Evolutionary conservation across 73 alveolate species (phyloP), one percentile per base, ranked within the genome.

Genomic region (Paramecium biaurelia): DNA sequence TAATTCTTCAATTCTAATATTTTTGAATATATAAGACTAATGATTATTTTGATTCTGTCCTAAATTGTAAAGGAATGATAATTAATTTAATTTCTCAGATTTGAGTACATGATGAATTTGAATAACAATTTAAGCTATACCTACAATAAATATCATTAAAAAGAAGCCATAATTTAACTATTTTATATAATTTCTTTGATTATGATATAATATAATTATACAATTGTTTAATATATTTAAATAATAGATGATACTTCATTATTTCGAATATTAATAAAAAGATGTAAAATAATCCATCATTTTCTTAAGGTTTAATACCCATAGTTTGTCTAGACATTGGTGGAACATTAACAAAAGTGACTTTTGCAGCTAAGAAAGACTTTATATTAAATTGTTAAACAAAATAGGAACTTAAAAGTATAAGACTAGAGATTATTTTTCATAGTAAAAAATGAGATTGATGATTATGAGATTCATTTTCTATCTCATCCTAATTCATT

Each of bases 271-370:
- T 53, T 53, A 0, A 53, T 53, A 63, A 26, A 23, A 11, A 10
- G 84, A 63, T 63, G 49, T 30, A 63, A 30, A 63, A 63, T 63
- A 63, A 32, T 26, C 45, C 84, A 63, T 63, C 84, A 63, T 63
- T 63, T 63, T 63, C 84, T 72, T n/a, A 30, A 11, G n/a, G 45
- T 86, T 18, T 86, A 21, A 41, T 86, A 14, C 93, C 93, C 10
- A 28, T 59, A 43, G 85, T 86, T 18, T 72, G 94, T 41, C 14
- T 89, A 23, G 94, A 89, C 56, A 89, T 89, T 21, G 94, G 94
- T 43, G 94, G 94, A 26, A 89, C 94, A 32, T 70, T 89, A 42
- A 59, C 94, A 11, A 89, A 89, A 42, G 59, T 89, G 20, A 49
- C 70, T 15, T 43, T 89, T 42, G 90, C 92, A 37, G 72, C 76